Evolutionary conservation across 140 eudicot genomes (phyloP).

Genomic region (Cichorium intybus): DNA sequence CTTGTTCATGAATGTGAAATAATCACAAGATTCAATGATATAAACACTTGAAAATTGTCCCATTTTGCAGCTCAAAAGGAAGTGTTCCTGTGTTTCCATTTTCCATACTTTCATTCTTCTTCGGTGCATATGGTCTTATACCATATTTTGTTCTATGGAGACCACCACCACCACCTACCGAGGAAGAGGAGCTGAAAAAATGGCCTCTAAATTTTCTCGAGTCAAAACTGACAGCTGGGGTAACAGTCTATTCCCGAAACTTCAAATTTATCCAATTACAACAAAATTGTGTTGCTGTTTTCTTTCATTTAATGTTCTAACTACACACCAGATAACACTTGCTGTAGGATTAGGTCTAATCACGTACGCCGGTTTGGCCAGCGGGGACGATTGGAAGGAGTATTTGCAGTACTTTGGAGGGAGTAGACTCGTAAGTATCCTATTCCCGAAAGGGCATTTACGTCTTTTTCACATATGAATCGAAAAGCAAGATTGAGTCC

Average conservation of each 20-base stretch:
- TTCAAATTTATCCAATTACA: background rate
- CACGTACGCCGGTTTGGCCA: conserved; percentile 60
- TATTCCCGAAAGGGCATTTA: background rate
- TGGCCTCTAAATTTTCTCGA: conserved; percentile 94
- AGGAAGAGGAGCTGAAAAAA: conserved; percentile 64
- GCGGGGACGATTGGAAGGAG: conserved; percentile 72
- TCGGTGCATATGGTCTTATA: conserved; percentile 88
- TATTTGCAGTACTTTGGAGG: conserved; percentile 76
- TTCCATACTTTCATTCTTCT: conserved; percentile 58
- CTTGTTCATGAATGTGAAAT: background rate
- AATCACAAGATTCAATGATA: background rate
- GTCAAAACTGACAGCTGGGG: conserved; percentile 91
- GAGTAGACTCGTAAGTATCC: conserved; percentile 77
- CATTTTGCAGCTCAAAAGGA: conserved; percentile 68
- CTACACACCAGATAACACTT: conserved; percentile 56
- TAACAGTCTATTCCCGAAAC: conserved; percentile 25
- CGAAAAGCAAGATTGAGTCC: too few species aligned
- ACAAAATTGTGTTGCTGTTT: background rate
- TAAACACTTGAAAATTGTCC: background rate
- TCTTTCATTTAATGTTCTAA: conserved; percentile 10
- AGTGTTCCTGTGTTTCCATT: conserved; percentile 87
- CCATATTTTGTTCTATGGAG: conserved; percentile 93
- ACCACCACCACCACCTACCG: conserved; percentile 80
- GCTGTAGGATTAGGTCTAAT: conserved; percentile 80
- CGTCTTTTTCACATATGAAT: background rate